These are phyloP conservation scores for Fusarium guadeloupense DNA, from an alignment of 2,329 filamentous ascomycete species.

Conservation along the genomic window DNA sequence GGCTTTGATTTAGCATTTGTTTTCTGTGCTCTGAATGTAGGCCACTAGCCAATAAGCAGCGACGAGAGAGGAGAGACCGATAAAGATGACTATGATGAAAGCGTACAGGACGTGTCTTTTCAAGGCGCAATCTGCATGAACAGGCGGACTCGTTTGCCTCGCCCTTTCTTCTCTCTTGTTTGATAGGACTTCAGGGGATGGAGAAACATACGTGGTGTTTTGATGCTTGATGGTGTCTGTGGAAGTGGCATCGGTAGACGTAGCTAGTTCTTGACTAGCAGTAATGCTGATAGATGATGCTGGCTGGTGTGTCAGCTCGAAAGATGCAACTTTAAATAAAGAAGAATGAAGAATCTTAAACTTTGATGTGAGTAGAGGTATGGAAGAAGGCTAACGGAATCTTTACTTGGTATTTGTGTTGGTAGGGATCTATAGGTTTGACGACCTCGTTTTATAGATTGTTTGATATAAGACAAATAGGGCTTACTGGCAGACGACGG, in stretches of 20 bases:
- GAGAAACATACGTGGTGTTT: background rate
- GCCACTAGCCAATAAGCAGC: conserved; percentile 12
- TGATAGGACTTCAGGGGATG: background rate
- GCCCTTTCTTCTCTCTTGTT: background rate
- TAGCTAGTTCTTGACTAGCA: background rate
- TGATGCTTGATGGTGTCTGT: background rate
- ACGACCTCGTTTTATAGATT: background rate
- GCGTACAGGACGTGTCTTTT: conserved; percentile 26
- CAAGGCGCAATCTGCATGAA: background rate
- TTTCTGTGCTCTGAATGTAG: background rate
- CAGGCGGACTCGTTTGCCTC: background rate
- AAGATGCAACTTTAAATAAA: background rate
- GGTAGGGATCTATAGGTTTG: no score
- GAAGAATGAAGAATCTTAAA: background rate
- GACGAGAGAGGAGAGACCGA: background rate
- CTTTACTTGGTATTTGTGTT: no score
- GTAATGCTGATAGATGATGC: background rate
- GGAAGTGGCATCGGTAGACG: background rate
- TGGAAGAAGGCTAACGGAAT: background rate
- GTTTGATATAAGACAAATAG: background rate
- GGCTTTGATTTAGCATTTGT: conserved; percentile 12
- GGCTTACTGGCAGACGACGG: no score
- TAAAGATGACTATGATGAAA: background rate
- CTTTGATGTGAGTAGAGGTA: background rate
- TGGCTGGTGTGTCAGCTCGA: background rate